Conservation (phyloP, 192 early-diverging fungal species). For the Umbelopsis isabellina region DNA sequence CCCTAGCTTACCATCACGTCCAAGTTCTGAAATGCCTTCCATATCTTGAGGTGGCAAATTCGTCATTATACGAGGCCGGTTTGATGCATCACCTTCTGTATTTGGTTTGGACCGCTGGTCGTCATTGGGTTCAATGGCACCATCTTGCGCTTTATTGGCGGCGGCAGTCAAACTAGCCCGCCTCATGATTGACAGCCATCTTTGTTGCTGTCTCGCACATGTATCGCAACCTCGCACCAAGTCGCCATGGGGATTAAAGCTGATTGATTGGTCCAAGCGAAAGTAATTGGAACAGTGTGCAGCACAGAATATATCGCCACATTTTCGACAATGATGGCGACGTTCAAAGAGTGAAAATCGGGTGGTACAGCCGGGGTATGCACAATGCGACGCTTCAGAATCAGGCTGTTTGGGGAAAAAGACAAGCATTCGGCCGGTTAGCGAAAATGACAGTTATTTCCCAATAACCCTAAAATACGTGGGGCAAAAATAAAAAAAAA, state of each 20-base stretch:
- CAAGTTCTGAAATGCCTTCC: conserved; percentile 36
- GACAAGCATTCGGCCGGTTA: background rate
- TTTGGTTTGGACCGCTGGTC: background rate
- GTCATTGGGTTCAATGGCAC: background rate
- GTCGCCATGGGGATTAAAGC: conserved; percentile 33
- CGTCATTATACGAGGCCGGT: conserved; percentile 30
- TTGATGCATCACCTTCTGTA: background rate
- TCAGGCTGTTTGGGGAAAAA: conserved; percentile 37
- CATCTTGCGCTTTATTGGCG: background rate
- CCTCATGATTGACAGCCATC: conserved; percentile 1
- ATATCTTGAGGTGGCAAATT: conserved; percentile 35
- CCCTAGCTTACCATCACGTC: conserved; percentile 31
- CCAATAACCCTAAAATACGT: too few relatives aligned
- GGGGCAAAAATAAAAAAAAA: background rate
- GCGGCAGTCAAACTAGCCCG: background rate
- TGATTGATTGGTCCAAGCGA: conserved; percentile 39
- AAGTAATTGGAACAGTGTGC: conserved; percentile 43
- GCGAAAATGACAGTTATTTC: too few relatives aligned
- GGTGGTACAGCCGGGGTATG: conserved; percentile 29
- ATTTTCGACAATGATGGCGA: conserved; percentile 47
- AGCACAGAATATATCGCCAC: conserved; percentile 47
- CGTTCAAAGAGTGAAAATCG: conserved; percentile 40
- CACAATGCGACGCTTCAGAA: conserved; percentile 33
- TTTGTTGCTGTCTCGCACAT: conserved; percentile 32
- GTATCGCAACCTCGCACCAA: conserved; percentile 39